Percentiles rank a stretch among this genome's conserved stretches.
Evolutionary conservation across 495 filamentous ascomycete genomes (phyloP).

Genomic region (Amniculicola lignicola): DNA sequence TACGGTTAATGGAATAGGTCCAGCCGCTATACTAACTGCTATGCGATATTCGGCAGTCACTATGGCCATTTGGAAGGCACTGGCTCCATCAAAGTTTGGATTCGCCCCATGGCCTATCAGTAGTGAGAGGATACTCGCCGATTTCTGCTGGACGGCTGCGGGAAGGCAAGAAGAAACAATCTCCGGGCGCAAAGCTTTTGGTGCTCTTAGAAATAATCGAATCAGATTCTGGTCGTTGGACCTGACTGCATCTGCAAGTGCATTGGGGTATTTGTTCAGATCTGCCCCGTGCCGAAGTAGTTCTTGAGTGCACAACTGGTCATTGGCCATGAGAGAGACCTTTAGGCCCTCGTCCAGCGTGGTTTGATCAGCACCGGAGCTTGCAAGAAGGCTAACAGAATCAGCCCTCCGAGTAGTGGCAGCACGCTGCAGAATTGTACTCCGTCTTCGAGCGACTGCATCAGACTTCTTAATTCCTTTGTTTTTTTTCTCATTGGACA

Average conservation of each 20-base stretch:
- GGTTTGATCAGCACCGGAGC: constrained; percentile 20
- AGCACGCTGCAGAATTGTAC: constrained; percentile 26
- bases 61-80: constrained; percentile 20
- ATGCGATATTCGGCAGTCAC: constrained; percentile 12
- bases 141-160: constrained; percentile 21
- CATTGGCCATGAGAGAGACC: constrained; percentile 22
- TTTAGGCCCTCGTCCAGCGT: constrained; percentile 26
- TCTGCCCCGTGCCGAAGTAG: constrained; percentile 30
- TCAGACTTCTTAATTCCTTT: constrained; percentile 17
- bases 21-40: constrained; percentile 18
- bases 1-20: constrained; percentile 5
- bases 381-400: constrained; percentile 21
- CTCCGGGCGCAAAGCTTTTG: constrained; percentile 19
- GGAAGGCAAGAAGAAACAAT: constrained; percentile 24
- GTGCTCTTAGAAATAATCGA: constrained; percentile 17
- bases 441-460: constrained; percentile 9
- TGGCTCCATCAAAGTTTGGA: constrained; percentile 28
- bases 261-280: constrained; percentile 17
- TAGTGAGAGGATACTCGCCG: constrained; percentile 14
- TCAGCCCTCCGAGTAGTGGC: constrained; percentile 13
- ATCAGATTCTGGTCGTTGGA: constrained; percentile 13
- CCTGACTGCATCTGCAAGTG: constrained; percentile 24
- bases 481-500: constrained; percentile 16
- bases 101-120: constrained; percentile 22
- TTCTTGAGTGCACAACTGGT: constrained; percentile 23